Conservation (phyloP, 331 rosid genomes). For the Malus hybrid region DNA sequence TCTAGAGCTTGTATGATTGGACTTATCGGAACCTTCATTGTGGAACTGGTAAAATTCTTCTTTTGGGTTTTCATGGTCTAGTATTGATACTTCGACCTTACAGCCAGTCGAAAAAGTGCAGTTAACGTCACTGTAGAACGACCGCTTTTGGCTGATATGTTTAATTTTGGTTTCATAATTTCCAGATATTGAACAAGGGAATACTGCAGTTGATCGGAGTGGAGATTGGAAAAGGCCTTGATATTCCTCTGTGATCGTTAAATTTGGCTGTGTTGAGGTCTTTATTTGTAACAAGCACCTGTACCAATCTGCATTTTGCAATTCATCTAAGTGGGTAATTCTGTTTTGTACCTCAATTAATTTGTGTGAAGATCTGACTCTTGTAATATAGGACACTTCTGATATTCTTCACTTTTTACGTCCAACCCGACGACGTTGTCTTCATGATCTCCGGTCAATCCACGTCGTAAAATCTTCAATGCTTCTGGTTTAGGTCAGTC, state of each 20-base stretch:
- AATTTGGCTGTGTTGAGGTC: not conserved
- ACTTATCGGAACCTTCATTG: slow-evolving; percentile 64
- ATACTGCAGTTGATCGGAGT: slow-evolving; percentile 77
- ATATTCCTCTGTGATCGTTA: slow-evolving; percentile 56
- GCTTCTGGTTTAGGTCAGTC: not conserved
- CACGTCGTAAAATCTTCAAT: not conserved
- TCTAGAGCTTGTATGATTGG: slow-evolving; percentile 98
- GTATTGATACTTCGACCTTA: not conserved
- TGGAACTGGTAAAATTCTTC: slow-evolving; percentile 47
- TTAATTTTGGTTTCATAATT: not conserved
- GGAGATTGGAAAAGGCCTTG: slow-evolving; percentile 77
- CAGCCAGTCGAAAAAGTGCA: not conserved
- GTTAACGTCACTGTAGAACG: not conserved
- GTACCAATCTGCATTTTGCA: not conserved
- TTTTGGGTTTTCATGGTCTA: not conserved
- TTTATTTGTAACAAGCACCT: no score
- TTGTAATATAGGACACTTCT: not conserved
- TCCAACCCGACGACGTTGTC: not conserved
- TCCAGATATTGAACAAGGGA: slow-evolving; percentile 69
- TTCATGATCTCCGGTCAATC: not conserved
- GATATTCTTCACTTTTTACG: not conserved
- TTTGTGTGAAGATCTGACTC: not conserved
- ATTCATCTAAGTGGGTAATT: not conserved
- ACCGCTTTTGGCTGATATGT: not conserved
- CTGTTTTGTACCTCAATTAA: not conserved